These are phyloP conservation scores for Ensete ventricosum DNA, from an alignment of 176 grass and related monocot species.

Conservation along the genomic window DNA sequence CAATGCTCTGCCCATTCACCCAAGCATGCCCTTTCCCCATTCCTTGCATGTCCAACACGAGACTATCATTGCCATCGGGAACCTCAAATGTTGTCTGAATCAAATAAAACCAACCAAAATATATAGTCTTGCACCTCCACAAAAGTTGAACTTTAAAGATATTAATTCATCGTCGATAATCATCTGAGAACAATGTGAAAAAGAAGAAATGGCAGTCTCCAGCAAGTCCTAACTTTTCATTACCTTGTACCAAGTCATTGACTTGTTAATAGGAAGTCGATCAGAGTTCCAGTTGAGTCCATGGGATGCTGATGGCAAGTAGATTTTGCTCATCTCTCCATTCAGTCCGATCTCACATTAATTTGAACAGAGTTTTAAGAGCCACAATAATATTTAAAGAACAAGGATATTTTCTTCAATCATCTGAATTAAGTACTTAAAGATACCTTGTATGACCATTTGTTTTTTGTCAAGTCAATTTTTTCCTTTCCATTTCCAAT, in stretches of 20 bases:
- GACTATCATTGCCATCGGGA: not conserved
- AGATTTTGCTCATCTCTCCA: not conserved
- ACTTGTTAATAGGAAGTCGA: not conserved
- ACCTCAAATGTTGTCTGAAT: conserved; percentile 3
- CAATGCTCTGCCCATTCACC: conserved; percentile 8
- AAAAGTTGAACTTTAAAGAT: too few relatives aligned
- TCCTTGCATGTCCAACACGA: conserved; percentile 9
- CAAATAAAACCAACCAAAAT: too few relatives aligned
- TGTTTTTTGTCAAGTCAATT: not conserved
- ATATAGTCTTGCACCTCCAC: too few relatives aligned
- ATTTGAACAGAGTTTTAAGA: not conserved
- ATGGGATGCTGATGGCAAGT: not conserved
- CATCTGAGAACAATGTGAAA: too few relatives aligned
- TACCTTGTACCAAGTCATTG: conserved; percentile 11
- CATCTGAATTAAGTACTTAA: not conserved
- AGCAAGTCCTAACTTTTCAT: not conserved
- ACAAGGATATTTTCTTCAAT: not conserved
- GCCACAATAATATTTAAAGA: too few relatives aligned
- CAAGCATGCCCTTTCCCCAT: conserved; percentile 7
- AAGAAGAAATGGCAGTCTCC: not conserved
- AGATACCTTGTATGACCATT: conserved; percentile 5
- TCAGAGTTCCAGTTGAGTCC: not conserved
- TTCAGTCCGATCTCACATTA: not conserved
- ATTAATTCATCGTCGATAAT: too few relatives aligned
- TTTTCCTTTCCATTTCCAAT: not conserved